Evolutionary conservation across 2,329 filamentous ascomycete species (phyloP).

Genomic region (Nemania sp.): DNA sequence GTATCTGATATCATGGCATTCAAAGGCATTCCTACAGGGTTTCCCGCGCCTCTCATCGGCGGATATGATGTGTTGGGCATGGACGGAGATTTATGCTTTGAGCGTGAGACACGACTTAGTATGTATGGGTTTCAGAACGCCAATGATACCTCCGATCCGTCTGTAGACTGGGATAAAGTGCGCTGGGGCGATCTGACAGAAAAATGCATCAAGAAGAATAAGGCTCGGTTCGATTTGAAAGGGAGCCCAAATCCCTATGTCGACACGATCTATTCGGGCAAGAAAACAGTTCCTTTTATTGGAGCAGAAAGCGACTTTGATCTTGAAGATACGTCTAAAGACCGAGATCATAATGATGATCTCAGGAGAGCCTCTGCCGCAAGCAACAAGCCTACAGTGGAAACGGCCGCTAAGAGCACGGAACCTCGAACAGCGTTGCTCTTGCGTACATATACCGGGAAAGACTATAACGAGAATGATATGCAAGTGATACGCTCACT

Average conservation of each 20-base stretch:
- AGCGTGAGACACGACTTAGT: constrained; percentile 70
- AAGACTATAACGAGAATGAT: constrained; percentile 77
- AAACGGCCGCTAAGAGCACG: constrained; percentile 25
- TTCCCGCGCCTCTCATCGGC: constrained; percentile 65
- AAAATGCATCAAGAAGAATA: constrained; percentile 67
- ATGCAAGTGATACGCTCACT: constrained; percentile 77
- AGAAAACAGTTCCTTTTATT: constrained; percentile 27
- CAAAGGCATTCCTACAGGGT: constrained; percentile 61
- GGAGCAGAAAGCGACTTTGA: constrained; percentile 24
- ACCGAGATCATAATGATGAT: constrained; percentile 22
- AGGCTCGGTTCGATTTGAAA: constrained; percentile 60
- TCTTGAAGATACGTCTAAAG: constrained; percentile 17
- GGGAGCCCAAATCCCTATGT: constrained; percentile 50
- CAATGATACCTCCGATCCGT: constrained; percentile 49
- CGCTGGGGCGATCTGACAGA: constrained; percentile 73
- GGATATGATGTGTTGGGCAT: constrained; percentile 63
- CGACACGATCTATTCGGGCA: constrained; percentile 42
- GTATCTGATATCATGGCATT: constrained; percentile 67
- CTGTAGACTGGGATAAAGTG: constrained; percentile 63
- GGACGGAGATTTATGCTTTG: constrained; percentile 67
- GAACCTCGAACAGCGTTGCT: constrained; percentile 71
- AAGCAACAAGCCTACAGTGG: constrained; percentile 5
- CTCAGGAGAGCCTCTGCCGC: constrained; percentile 12
- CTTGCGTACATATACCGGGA: constrained; percentile 74
- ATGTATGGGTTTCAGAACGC: constrained; percentile 62